Percentiles rank a stretch among this genome's conserved stretches.
phyloP scores from a whole-genome alignment of 2,329 filamentous ascomycete genomes.

The Aureobasidium sp. region DNA sequence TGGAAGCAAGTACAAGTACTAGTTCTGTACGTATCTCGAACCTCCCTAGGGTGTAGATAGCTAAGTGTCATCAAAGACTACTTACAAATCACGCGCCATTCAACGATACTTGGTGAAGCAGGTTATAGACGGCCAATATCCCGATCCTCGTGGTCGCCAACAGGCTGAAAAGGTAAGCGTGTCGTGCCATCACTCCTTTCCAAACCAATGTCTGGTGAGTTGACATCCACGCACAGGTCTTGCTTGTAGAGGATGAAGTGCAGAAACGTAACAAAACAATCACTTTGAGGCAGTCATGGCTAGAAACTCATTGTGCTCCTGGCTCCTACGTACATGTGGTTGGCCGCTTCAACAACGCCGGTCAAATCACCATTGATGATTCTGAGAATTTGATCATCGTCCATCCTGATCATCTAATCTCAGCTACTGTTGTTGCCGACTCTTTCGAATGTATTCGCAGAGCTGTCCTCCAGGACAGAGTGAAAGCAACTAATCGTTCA shows the following conservation, averaged over 20 bases:
- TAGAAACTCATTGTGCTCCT: slow-evolving; percentile 66
- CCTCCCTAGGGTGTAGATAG: slow-evolving; percentile 19
- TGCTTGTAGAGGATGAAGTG: slow-evolving; percentile 75
- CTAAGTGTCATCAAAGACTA: slow-evolving; percentile 49
- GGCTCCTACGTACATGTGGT: slow-evolving; percentile 82
- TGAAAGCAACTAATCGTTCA: slow-evolving; percentile 80
- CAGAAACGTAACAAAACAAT: slow-evolving; percentile 61
- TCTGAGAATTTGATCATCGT: slow-evolving; percentile 77
- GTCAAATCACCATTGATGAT: slow-evolving; percentile 78
- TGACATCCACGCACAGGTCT: slow-evolving; percentile 50
- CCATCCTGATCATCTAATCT: slow-evolving; percentile 92
- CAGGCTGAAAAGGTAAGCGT: slow-evolving; percentile 20
- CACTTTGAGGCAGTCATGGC: slow-evolving; percentile 78
- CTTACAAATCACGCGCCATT: slow-evolving; percentile 63
- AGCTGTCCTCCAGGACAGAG: slow-evolving; percentile 86
- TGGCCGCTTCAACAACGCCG: slow-evolving; percentile 62
- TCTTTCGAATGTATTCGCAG: slow-evolving; percentile 87
- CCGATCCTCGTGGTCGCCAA: slow-evolving; percentile 53
- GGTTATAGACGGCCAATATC: slow-evolving; percentile 63
- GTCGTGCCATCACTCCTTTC: not conserved
- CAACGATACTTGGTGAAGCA: slow-evolving; percentile 80
- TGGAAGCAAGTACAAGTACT: slow-evolving; percentile 34
- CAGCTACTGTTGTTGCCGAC: slow-evolving; percentile 91
- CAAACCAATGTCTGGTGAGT: slow-evolving; percentile 13
- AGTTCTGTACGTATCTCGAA: slow-evolving; percentile 48